Evolutionary conservation across 305 asterid genomes (phyloP).

Genomic region (Euphrasia arctica): DNA sequence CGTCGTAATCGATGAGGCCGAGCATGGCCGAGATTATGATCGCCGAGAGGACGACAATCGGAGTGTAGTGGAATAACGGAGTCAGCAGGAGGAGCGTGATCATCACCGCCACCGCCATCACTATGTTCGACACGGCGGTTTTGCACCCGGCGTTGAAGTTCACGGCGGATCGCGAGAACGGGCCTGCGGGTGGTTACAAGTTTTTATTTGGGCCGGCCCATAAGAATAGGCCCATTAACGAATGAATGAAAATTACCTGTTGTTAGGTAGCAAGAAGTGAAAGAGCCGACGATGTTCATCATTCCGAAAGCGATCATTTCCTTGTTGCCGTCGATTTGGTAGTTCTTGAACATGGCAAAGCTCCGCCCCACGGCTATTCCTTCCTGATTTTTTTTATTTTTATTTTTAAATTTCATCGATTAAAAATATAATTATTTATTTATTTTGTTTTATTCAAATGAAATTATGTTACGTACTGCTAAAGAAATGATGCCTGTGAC

Average conservation of each 20-base stretch:
- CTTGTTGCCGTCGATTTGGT: constrained; percentile 93
- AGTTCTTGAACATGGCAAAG: constrained; percentile 88
- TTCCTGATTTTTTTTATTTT: constrained; percentile 45
- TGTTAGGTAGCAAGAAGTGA: constrained; percentile 90
- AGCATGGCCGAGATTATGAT: constrained; percentile 93
- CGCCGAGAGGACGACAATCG: constrained; percentile 77
- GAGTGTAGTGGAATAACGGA: constrained; percentile 88
- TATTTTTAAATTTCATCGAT: neutral
- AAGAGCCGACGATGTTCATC: constrained; percentile 91
- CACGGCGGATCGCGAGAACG: constrained; percentile 93
- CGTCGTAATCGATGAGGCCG: constrained; percentile 85
- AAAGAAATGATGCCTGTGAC: constrained; percentile 87
- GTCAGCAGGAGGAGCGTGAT: constrained; percentile 65
- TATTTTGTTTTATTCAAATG: neutral
- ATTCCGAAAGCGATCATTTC: constrained; percentile 95
- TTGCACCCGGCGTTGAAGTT: constrained; percentile 98
- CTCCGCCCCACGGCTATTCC: constrained; percentile 98
- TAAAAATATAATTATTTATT: neutral
- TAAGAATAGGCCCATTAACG: neutral
- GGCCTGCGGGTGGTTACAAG: constrained; percentile 38
- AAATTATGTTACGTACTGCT: constrained; percentile 52
- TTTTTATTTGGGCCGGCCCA: constrained; percentile 4
- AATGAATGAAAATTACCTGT: constrained; percentile 45
- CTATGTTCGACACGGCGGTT: constrained; percentile 89
- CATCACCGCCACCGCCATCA: constrained; percentile 94